Conservation (phyloP, 805 yeast species). For the Myxozyma vanderwaltii region DNA sequence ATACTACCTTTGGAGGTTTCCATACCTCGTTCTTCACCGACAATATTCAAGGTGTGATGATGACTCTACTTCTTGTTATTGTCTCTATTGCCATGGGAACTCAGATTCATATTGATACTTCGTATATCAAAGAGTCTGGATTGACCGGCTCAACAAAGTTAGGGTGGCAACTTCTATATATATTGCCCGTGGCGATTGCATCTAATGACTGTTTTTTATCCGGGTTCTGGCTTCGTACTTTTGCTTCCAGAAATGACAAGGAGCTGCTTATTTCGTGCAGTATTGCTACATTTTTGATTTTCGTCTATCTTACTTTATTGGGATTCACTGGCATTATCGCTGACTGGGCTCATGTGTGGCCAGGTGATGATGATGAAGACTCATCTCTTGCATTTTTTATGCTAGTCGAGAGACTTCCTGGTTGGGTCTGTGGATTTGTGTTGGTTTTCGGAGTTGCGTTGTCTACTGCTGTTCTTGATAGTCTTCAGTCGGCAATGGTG, state of each 20-base stretch:
- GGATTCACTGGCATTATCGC: slow-evolving; percentile 87
- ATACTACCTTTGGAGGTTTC: slow-evolving; percentile 88
- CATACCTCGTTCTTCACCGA: slow-evolving; percentile 86
- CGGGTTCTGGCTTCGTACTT: slow-evolving; percentile 93
- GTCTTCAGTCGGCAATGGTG: slow-evolving; percentile 83
- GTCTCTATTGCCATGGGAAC: slow-evolving; percentile 79
- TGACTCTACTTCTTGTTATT: slow-evolving; percentile 64
- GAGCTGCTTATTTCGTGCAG: slow-evolving; percentile 76
- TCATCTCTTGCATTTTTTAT: slow-evolving; percentile 74
- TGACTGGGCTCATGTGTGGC: slow-evolving; percentile 79
- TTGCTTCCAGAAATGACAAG: slow-evolving; percentile 77
- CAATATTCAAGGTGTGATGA: slow-evolving; percentile 77
- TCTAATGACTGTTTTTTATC: slow-evolving; percentile 89
- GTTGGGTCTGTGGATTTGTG: slow-evolving; percentile 84
- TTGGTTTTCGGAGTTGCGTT: slow-evolving; percentile 70
- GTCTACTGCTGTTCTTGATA: slow-evolving; percentile 87
- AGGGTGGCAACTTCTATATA: slow-evolving; percentile 89
- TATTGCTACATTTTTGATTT: slow-evolving; percentile 69
- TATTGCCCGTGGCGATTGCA: slow-evolving; percentile 79
- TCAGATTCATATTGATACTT: slow-evolving; percentile 59
- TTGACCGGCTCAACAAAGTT: slow-evolving; percentile 65
- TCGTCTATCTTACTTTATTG: slow-evolving; percentile 64
- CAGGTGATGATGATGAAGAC: slow-evolving; percentile 50
- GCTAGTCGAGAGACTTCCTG: slow-evolving; percentile 70
- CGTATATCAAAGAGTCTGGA: slow-evolving; percentile 65